phyloP scores from a whole-genome alignment of 352 stramenopile genomes.

The Phytophthora podocarpi region DNA sequence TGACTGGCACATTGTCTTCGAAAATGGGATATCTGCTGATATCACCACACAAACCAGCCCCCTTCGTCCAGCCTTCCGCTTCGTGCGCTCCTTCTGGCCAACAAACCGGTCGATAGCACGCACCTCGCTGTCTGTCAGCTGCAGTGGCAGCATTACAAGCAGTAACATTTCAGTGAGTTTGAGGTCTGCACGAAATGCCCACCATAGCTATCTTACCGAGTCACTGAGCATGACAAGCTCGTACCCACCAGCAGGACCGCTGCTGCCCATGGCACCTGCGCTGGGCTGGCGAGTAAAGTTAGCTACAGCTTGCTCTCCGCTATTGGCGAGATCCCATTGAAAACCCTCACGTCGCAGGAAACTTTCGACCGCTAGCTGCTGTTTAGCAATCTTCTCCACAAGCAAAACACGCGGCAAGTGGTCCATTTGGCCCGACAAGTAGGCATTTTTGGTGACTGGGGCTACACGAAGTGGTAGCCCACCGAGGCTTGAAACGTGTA shows the following conservation, averaged over 20 bases:
- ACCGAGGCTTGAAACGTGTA: slow-evolving; percentile 68
- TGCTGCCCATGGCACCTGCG: not conserved
- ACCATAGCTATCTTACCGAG: slow-evolving; percentile 31
- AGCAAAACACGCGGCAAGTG: slow-evolving; percentile 67
- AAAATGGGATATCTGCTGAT: slow-evolving; percentile 49
- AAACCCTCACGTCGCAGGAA: slow-evolving; percentile 66
- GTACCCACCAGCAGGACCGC: slow-evolving; percentile 29
- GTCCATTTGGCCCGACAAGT: slow-evolving; percentile 61
- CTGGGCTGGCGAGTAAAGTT: slow-evolving; percentile 47
- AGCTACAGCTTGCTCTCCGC: slow-evolving; percentile 57
- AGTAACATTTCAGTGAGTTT: not conserved
- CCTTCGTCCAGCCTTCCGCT: slow-evolving; percentile 8
- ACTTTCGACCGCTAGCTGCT: slow-evolving; percentile 66
- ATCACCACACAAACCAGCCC: slow-evolving; percentile 61
- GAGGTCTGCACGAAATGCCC: not conserved
- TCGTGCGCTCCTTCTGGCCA: slow-evolving; percentile 42
- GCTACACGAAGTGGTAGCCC: slow-evolving; percentile 52
- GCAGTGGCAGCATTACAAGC: not conserved
- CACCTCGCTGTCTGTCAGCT: slow-evolving; percentile 60
- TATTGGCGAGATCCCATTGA: slow-evolving; percentile 70
- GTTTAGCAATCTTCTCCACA: slow-evolving; percentile 57
- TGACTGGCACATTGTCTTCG: slow-evolving; percentile 50
- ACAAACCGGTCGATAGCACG: slow-evolving; percentile 58
- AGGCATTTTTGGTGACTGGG: slow-evolving; percentile 61
- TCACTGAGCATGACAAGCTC: slow-evolving; percentile 67